Evolutionary conservation across 83 land plant species (phyloP), one percentile per base, ranked within the genome.

Genomic region (Thuja plicata): DNA sequence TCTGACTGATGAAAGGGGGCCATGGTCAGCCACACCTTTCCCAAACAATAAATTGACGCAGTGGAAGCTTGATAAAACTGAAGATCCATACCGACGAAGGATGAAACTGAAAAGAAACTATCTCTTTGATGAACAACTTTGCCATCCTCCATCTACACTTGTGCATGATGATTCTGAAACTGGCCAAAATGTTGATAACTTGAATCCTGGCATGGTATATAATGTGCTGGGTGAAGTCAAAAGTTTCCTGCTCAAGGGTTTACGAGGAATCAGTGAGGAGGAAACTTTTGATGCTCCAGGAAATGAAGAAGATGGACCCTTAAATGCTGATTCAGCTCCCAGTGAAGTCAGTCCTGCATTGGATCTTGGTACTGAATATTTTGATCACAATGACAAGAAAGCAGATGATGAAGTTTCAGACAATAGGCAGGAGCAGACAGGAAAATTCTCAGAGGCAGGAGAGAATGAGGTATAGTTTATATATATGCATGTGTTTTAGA

Each of bases 11-110:
- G 99, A 98, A 88, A 94, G 99, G 89, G 99, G 99, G 84, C 97
- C 99, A 46, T 98, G 99, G 99, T 97, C 98, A 24, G 91, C 97
- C 8, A 90, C 92, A 86, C 91, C 94, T 34, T 96, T 95, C 90
- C 98, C 98, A 30, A 95, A 92, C 77, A 87, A 89, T 52, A 71
- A 54, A 40, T 66, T 91, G 21, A 88, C 88, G 80, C 94, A 91
- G 73, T 98, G 99, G 99, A 97, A 97, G 89, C 97, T 96, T 87
- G 99, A 98, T 89, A 98, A 96, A 87, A 96, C 98, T 50, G 99
- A 98, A 91, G 99, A 98, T 86, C 90, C 91, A 86, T 93, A 90
- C 93, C 94, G 99, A 16, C 92, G 99, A 12, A 92, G 99, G 84
- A 90, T 83, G 77, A 98, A 98, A 90, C 88, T 97, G 48, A 96